Conservation (phyloP, 2,329 filamentous ascomycete genomes). For the Biscogniauxia sp. region DNA sequence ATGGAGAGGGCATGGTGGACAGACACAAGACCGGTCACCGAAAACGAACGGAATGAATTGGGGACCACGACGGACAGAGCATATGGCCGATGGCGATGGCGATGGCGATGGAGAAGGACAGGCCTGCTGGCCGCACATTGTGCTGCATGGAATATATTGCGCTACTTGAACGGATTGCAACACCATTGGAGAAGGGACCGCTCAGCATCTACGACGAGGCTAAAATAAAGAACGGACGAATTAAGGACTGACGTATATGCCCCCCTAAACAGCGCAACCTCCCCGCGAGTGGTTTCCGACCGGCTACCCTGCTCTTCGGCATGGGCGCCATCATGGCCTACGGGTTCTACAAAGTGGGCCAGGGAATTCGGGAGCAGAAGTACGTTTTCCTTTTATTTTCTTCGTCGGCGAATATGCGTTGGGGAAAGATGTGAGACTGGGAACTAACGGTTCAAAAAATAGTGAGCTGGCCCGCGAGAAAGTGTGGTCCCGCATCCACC, state of each 20-base stretch:
- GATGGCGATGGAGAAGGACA: too few species aligned
- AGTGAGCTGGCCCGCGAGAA: constrained; percentile 96
- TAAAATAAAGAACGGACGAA: neutral
- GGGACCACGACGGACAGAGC: neutral
- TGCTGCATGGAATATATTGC: too few species aligned
- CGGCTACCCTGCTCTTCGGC: constrained; percentile 72
- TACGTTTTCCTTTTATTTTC: constrained; percentile 45
- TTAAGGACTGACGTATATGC: constrained; percentile 16
- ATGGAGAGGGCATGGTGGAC: too few species aligned
- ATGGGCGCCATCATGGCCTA: constrained; percentile 79
- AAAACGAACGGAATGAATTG: too few species aligned
- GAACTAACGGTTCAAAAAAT: constrained; percentile 7
- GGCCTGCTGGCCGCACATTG: too few species aligned
- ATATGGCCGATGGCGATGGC: neutral
- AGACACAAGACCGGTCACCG: too few species aligned
- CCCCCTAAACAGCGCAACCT: constrained; percentile 70
- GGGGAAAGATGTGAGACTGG: neutral
- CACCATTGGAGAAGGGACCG: neutral
- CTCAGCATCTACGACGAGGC: too few species aligned
- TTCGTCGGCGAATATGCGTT: neutral
- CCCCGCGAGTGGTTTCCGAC: constrained; percentile 85
- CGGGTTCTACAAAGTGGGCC: constrained; percentile 83
- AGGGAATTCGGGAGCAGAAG: constrained; percentile 89
- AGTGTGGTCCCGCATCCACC: constrained; percentile 95
- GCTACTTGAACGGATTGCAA: neutral